Evolutionary conservation across 345 rosid species (phyloP).

Genomic region (Cochlearia excelsa): DNA sequence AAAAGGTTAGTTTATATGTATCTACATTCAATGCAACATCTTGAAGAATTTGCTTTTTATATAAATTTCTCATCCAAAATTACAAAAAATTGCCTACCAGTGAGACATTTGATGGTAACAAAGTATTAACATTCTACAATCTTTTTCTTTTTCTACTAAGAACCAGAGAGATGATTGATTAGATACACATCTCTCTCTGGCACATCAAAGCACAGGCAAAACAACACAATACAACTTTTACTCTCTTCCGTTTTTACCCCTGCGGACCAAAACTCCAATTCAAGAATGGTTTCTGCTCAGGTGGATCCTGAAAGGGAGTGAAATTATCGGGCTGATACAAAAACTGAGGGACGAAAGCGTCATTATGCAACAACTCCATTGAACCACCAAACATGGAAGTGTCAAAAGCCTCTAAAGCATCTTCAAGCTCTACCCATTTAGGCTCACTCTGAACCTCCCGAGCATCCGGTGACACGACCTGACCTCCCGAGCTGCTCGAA

Average conservation of each 20-base stretch:
- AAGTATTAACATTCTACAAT: conserved; percentile 33
- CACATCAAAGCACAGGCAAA: conserved; percentile 7
- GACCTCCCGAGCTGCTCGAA: conserved; percentile 82
- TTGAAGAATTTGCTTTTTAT: conserved; percentile 19
- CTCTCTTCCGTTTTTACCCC: conserved; percentile 17
- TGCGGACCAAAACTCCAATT: conserved; percentile 34
- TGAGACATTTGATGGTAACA: conserved; percentile 28
- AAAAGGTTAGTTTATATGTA: conserved; percentile 16
- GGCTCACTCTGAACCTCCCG: conserved; percentile 65
- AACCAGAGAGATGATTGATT: conserved; percentile 14
- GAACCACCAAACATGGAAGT: conserved; percentile 34
- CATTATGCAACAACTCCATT: conserved; percentile 46
- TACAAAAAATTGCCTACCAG: conserved; percentile 32
- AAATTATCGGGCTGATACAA: conserved; percentile 42
- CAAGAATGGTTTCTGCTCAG: conserved; percentile 37
- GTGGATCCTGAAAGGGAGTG: conserved; percentile 29
- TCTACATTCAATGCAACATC: conserved; percentile 23
- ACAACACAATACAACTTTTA: neutral
- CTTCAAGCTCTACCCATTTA: conserved; percentile 42
- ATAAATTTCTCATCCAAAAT: conserved; percentile 10
- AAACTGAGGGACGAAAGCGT: conserved; percentile 47
- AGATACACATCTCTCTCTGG: conserved; percentile 12
- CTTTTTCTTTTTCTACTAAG: conserved; percentile 19
- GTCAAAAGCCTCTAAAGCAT: conserved; percentile 43
- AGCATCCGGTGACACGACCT: conserved; percentile 55